Evolutionary conservation across 2,329 filamentous ascomycete species (phyloP), one percentile per base, ranked within the genome.

Genomic region (Fusarium mangiferae): DNA sequence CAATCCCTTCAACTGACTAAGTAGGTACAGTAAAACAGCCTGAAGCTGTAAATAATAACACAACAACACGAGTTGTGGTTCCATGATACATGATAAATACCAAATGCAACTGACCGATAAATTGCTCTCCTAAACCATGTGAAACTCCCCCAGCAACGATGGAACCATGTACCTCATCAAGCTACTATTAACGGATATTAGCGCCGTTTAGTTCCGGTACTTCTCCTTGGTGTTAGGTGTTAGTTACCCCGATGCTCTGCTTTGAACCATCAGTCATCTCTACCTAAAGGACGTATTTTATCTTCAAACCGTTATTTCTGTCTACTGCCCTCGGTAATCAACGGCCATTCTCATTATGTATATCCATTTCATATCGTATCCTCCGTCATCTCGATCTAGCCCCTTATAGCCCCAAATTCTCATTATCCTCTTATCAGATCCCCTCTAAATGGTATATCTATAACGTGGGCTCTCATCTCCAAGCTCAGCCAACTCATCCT

Each of bases 391-490:
- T 35, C 36, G 10, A 14, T 28, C 44, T 49, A 38, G 36, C 51
- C 49, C 20, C 39, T 54, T 22, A 39, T 46, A 35, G 49, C n/a
- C 42, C 14, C 30, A 45, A 49, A 7, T 35, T 20, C 12, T 22
- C 51, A 49, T 41, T 55, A 24, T 52, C 54, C 38, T 39, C 39
- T 54, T 41, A 15, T 15, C 41, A 46, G 9, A 13, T 6, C n/a
- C 30, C 24, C 35, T 51, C 18, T 72, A 83, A 58, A 80, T 80
- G 35, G 86, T 87, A 72, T 87, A 89, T 57, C 81, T 80, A 74
- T 84, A 89, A 48, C 82, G 82, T 36, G 86, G 87, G 42, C 86
- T 88, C 61, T 88, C 87, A 26, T 89, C 87, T 3, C 87, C 87
- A 51, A 88, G 78, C 78, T 88, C 86, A 44, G 82, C 83, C 57